Base-by-base conservation (phyloP, 441 rosid species). In the Sinapis alba region DNA sequence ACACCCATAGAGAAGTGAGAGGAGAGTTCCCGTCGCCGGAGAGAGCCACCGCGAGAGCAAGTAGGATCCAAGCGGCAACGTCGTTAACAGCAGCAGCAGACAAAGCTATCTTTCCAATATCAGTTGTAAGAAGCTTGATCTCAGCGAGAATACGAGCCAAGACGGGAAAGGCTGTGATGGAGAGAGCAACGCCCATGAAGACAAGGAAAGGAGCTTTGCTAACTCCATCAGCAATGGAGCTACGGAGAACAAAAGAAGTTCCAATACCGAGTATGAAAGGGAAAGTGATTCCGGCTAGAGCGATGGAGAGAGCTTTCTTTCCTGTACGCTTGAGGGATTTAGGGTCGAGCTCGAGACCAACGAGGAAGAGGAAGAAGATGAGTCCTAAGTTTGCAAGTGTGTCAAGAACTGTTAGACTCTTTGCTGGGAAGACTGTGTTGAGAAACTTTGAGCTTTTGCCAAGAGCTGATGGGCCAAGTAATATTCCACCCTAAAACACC, bases 11-110 rank as follows among this genome's bases (percentile, higher is more conserved):
- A 28, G 90, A 65, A 0, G 84, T 87, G 2, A 85, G 62, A 1
- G 89, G 87, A 66, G 90, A 87, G 65, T 21, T 54, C 0, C 73
- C 84, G 0, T 75, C 66, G 0, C 87, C 89, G 0, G 91, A 84
- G 3, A 85, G 78, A 41, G 89, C 88, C 58, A 85, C 78, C 11
- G 89, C 89, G 1, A 85, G 82, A 36, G 91, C 91, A 18, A 87
- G 88, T 5, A 87, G 81, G 73, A 87, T 84, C 91, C 91, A 87
- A 13, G 91, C 89, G 0, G 84, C 88, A 10, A 85, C 79, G 32
- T 87, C 91, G 47, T 85, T 87, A 16, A 87, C 86, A 0, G 89
- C 89, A 2, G 88, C 89, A 5, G 91, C 89, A 0, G 91, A 82
- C 86, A 87, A 79, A 3, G 91, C 89, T 41, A 82, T 72, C 62